Conservation (phyloP, 345 rosid species). For the Diplotaxis tenuifolia region DNA sequence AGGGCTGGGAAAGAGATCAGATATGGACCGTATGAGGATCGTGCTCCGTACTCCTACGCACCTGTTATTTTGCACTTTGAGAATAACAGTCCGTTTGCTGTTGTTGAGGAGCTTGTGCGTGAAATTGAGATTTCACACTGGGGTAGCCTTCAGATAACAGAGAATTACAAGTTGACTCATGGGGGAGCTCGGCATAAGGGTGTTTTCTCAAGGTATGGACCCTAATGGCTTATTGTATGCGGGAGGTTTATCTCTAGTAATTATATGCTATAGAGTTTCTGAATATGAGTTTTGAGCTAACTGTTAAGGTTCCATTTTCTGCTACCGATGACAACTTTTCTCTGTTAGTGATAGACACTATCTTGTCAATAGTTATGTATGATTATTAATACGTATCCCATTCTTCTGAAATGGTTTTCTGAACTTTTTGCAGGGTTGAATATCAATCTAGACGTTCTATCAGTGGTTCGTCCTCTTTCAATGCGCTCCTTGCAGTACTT, state of each 20-base stretch:
- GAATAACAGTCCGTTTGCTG: slow-evolving; percentile 93
- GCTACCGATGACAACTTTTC: neutral
- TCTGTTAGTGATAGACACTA: neutral
- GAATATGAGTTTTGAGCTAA: neutral
- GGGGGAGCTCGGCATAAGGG: slow-evolving; percentile 98
- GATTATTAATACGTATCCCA: neutral
- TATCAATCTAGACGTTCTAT: slow-evolving; percentile 70
- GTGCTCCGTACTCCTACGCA: slow-evolving; percentile 62
- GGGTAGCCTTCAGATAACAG: slow-evolving; percentile 94
- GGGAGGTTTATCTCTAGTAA: neutral
- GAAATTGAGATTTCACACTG: slow-evolving; percentile 98
- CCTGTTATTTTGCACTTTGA: slow-evolving; percentile 84
- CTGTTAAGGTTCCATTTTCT: neutral
- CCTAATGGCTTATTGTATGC: neutral
- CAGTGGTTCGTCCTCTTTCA: slow-evolving; percentile 79
- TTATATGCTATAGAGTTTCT: neutral
- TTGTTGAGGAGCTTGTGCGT: slow-evolving; percentile 94
- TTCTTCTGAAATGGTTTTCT: slow-evolving; percentile 17
- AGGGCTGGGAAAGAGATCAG: slow-evolving; percentile 70
- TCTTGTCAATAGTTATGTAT: neutral
- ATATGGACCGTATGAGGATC: slow-evolving; percentile 93
- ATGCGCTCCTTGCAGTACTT: slow-evolving; percentile 68
- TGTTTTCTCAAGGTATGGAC: slow-evolving; percentile 80
- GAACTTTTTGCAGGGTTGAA: slow-evolving; percentile 80
- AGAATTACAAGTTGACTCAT: slow-evolving; percentile 77